Base-by-base conservation (phyloP, 1,284 basidiomycete species). In the Ustanciosporium gigantosporum region DNA sequence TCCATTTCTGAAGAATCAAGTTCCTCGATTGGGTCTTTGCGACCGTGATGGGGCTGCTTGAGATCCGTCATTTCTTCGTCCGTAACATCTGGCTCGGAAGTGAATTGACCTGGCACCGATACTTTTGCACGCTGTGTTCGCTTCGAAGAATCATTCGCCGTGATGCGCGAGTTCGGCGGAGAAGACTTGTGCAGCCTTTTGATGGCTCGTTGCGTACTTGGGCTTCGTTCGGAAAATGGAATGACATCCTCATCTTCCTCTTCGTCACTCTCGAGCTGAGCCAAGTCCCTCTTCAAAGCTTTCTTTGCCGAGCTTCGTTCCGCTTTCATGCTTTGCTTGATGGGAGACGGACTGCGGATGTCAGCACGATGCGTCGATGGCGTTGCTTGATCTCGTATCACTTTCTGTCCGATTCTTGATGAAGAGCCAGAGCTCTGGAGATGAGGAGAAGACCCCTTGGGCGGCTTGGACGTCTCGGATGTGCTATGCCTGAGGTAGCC, bases 401-500 rank as follows among this genome's bases (percentile, higher is more conserved):
- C n/a, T 29, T 29, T 29, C 11, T 9, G n/a, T 29, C n/a, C 11
- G 11, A n/a, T n/a, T 11, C 27, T 29, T 11, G 11, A 11, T 9
- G 27, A 29, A 11, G 32, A 9, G 14, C 14, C 11, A 8, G 32
- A 35, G 27, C 27, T n/a, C 27, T 9, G 11, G 32, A 19, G 9
- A 16, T 9, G 8, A 8, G 9, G 9, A 14, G 32, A 34, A 8
- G 32, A 34, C 11, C 27, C 27, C 9, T 14, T 16, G 9, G 32
- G 16, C 6, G 19, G 14, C 19, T 21, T 37, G 36, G 6, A 13
- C 7, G 9, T 6, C 6, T 9, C 36, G n/a, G 19, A 37, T 40
- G 13, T 56, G 36, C 20, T 13, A 22, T 21, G 7, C 23, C 46
- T 60, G 2, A 59, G 48, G 20, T 59, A 65, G 17, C 61, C 61